Percentiles rank a stretch among this genome's conserved stretches.
phyloP scores from a whole-genome alignment of 495 filamentous ascomycete genomes.

The Jackrogersella minutella region DNA sequence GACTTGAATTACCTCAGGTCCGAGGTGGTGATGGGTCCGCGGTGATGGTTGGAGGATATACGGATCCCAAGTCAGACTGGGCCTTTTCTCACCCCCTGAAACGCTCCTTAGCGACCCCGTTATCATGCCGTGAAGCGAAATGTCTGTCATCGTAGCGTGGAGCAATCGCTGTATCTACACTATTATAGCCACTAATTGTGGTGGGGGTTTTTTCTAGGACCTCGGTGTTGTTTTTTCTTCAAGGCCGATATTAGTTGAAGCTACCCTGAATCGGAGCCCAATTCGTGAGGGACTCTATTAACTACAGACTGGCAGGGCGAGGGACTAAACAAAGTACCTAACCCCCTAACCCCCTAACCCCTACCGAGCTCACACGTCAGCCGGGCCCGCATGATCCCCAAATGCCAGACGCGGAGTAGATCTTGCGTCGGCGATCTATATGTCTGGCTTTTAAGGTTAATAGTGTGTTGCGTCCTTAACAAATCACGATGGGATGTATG shows the following conservation, averaged over 20 bases:
- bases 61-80: slow-evolving; percentile 29
- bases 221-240: slow-evolving; percentile 11
- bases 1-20: slow-evolving; percentile 11
- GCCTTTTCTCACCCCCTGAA: slow-evolving; percentile 36
- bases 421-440: slow-evolving; percentile 36
- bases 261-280: slow-evolving; percentile 14
- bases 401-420: slow-evolving; percentile 34
- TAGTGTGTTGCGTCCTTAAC: slow-evolving; percentile 6
- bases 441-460: slow-evolving; percentile 16
- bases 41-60: slow-evolving; percentile 39
- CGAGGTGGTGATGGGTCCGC: slow-evolving; percentile 28
- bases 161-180: slow-evolving; percentile 5
- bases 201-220: slow-evolving; percentile 3
- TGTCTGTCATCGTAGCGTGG: slow-evolving; percentile 11
- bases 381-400: slow-evolving; percentile 23
- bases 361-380: slow-evolving; percentile 36
- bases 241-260: neutral
- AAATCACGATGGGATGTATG: neutral
- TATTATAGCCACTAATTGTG: neutral
- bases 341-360: neutral
- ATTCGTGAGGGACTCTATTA: neutral
- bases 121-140: slow-evolving; percentile 17
- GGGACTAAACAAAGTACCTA: too few relatives aligned
- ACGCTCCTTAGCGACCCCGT: slow-evolving; percentile 15
- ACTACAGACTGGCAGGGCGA: neutral